Evolutionary conservation across 306 rosid genomes (phyloP).

Genomic region (Purshia tridentata): DNA sequence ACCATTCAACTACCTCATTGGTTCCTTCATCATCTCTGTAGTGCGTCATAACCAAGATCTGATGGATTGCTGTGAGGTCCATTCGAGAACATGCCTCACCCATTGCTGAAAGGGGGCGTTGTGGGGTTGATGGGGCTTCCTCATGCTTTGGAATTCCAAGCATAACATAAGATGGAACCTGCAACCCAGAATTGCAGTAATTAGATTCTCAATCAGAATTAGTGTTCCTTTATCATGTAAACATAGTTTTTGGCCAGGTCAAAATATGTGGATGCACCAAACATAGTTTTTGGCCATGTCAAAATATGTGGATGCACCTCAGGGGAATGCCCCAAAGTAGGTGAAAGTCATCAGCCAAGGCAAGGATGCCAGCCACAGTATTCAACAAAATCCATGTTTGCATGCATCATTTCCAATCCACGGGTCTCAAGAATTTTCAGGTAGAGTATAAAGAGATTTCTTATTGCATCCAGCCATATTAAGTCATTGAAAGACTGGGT

Average conservation of each 20-base stretch:
- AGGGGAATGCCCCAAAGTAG: neutral
- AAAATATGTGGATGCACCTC: constrained; percentile 1
- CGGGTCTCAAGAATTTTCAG: neutral
- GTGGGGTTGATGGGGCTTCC: constrained; percentile 87
- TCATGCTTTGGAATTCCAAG: constrained; percentile 84
- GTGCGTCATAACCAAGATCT: constrained; percentile 76
- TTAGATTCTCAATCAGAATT: constrained; percentile 11
- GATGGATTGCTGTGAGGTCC: constrained; percentile 99
- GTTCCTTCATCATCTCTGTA: constrained; percentile 96
- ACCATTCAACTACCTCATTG: constrained; percentile 64
- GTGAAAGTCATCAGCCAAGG: constrained; percentile 1
- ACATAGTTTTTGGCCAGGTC: neutral
- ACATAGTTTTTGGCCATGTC: neutral
- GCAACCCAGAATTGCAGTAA: constrained; percentile 25
- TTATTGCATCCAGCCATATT: neutral
- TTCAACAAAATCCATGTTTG: neutral
- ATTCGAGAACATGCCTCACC: constrained; percentile 97
- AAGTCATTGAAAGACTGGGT: neutral
- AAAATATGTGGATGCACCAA: constrained; percentile 7
- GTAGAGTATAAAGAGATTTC: neutral
- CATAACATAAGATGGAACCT: constrained; percentile 85
- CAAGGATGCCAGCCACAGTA: constrained; percentile 2
- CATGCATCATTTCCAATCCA: constrained; percentile 4
- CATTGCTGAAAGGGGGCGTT: constrained; percentile 92
- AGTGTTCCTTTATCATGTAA: constrained; percentile 15